Conservation (phyloP, 306 rosid genomes). For the Vigna unguiculata region DNA sequence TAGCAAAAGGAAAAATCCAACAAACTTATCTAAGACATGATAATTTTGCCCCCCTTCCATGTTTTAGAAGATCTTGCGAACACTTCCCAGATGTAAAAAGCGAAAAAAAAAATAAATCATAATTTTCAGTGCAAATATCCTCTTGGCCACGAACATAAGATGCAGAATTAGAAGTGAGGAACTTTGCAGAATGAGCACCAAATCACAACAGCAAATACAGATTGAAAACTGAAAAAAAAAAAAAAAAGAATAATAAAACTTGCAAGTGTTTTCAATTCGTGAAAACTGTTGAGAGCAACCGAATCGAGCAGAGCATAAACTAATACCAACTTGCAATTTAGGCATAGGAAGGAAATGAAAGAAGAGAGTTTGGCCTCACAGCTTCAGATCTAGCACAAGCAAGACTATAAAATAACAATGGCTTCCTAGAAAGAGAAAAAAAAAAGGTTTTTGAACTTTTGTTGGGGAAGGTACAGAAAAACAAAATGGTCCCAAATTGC, state of each 20-base stretch:
- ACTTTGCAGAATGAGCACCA: background rate
- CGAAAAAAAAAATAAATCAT: conserved; percentile 2
- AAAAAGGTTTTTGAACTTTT: conserved; percentile 19
- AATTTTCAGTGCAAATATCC: background rate
- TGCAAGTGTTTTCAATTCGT: conserved; percentile 27
- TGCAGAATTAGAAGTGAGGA: conserved; percentile 12
- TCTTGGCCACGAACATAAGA: background rate
- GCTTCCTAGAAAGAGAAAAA: background rate
- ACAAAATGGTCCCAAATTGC: background rate
- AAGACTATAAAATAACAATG: conserved; percentile 1
- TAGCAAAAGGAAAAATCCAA: conserved; percentile 14
- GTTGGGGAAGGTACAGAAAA: background rate
- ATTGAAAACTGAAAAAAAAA: background rate
- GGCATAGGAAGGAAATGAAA: background rate
- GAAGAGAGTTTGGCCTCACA: conserved; percentile 11
- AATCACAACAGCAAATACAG: background rate
- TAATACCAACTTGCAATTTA: background rate
- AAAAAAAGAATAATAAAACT: conserved; percentile 19
- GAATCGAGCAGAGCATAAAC: background rate
- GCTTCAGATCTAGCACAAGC: conserved; percentile 42
- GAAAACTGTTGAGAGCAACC: background rate
- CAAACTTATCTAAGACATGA: background rate
- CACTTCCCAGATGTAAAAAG: background rate
- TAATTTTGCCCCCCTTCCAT: background rate
- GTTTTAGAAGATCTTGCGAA: conserved; percentile 25